Evolutionary conservation across 495 filamentous ascomycete genomes (phyloP), one percentile per base, ranked within the genome.

Genomic region (Terfezia claveryi): DNA sequence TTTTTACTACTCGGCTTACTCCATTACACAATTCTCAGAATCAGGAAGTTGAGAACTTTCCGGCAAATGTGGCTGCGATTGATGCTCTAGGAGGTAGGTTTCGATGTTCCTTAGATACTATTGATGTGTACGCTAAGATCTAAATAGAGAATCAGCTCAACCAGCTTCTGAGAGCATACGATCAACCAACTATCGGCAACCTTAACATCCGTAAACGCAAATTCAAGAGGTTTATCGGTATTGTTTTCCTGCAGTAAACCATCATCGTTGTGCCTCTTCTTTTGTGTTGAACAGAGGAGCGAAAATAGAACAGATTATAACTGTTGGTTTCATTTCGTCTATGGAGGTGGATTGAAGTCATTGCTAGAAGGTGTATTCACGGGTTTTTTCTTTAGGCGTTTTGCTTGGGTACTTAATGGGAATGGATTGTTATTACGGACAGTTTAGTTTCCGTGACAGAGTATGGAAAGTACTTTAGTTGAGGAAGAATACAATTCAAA

Each of bases 61-160:
- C 20, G 52, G 37, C 38, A 36, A 14, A 50, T 38, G 38, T 56
- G 32, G 49, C 54, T 55, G 54, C 38, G 41, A 46, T 46, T 46
- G 4, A 46, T 46, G 41, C 41, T 46, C 41, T 46, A 46, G 41
- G 41, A 46, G 41, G 41, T 46, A 14, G 41, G 4, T 46, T 46
- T 46, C 41, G 17, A 46, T 2, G 41, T 46, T 46, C 41, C 27
- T n/a, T 32, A 32, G 4, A 32, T 32, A 20, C 2, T 20, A 20
- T 20, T 20, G 20, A 20, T 20, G 20, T 20, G 20, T 20, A 20
- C 20, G 7, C 65, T 56, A 71, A 69, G 68, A 66, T 73, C 70
- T 76, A 67, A 70, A 71, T 72, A 67, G 62, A 36, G 54, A 49
- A 2, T 3, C 14, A 46, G 41, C 17, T 46, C 4, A 46, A 46